Base-by-base conservation (phyloP, 2,329 filamentous ascomycete genomes). In the Penicillium crustosum region DNA sequence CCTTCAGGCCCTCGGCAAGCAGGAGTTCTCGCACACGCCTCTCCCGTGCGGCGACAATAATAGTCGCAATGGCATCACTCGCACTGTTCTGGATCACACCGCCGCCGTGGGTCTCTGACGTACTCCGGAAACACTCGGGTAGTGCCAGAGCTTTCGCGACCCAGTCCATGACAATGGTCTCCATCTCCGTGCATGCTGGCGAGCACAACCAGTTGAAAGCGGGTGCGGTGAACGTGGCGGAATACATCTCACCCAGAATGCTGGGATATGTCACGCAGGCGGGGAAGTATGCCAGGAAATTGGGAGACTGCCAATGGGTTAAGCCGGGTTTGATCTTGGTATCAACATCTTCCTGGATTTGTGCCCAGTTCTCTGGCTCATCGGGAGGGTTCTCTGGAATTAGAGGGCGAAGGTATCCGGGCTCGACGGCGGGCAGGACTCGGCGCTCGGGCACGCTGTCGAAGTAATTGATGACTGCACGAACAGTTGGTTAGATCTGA, bases 181-280 rank as follows among this genome's bases (percentile, higher is more conserved):
- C 93, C 48, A 97, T 83, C 78, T 97, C 93, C 0, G 93, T 97
- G 19, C 94, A 88, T 7, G 90, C 92, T 0, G 93, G 93, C 6
- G 88, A 92, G 77, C 93, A 97, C 63, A 97, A 87, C 93, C 93
- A 97, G 77, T 97, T 97, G 82, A 97, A 97, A 39, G 91, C 91
- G 1, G 93, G 91, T 17, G 90, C 90, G 13, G 87, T 94, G 77
- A 97, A 93, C 7, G 91, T 89, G 6, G 90, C 88, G 43, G 87
- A 91, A 80, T 96, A 97, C 79, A 97, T 87, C 77, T 97, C 93
- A 21, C 91, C 93, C 12, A 97, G 83, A 74, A 96, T 93, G 29
- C 87, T 78, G 0, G 93, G 92, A 71, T 89, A 97, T 36, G 89
- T 90, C 53, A 88, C 87, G 25, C 86, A 87, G 49, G 91, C 91